phyloP scores from a whole-genome alignment of 2,329 filamentous ascomycete genomes.

The Phyllosticta citribraziliensis region DNA sequence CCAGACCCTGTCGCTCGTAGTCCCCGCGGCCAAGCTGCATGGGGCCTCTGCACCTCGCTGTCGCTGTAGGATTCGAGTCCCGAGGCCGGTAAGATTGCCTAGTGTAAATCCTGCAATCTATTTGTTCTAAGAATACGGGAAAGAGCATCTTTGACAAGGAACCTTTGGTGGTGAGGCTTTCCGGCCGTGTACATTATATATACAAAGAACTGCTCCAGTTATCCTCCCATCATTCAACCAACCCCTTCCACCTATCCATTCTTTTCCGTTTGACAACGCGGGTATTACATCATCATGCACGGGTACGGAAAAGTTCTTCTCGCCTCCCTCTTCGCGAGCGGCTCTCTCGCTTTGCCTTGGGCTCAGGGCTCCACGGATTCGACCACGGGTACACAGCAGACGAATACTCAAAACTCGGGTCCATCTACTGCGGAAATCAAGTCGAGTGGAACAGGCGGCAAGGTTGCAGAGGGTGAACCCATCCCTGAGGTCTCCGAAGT shows the following conservation, averaged over 20 bases:
- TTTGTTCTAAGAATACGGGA: background rate
- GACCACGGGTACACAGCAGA: background rate
- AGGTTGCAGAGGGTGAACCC: background rate
- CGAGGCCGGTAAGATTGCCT: background rate
- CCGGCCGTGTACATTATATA: background rate
- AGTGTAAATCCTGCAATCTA: background rate
- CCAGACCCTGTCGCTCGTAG: background rate
- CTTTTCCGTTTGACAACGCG: too few relatives aligned
- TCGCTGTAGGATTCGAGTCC: background rate
- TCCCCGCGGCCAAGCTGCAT: background rate
- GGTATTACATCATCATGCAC: background rate
- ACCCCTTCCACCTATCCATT: background rate
- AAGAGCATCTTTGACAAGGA: background rate
- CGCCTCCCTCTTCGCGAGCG: background rate
- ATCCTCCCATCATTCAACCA: background rate
- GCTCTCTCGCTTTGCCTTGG: background rate
- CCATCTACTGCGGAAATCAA: background rate
- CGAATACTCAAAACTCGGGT: background rate
- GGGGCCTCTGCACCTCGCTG: background rate
- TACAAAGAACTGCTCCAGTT: background rate
- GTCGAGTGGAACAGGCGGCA: too few relatives aligned
- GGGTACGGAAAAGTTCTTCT: background rate
- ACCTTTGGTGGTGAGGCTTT: background rate
- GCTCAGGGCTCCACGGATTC: background rate
- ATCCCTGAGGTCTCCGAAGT: background rate